phyloP scores from a whole-genome alignment of 352 stramenopile species.

The Halophytophthora batemanensis region DNA sequence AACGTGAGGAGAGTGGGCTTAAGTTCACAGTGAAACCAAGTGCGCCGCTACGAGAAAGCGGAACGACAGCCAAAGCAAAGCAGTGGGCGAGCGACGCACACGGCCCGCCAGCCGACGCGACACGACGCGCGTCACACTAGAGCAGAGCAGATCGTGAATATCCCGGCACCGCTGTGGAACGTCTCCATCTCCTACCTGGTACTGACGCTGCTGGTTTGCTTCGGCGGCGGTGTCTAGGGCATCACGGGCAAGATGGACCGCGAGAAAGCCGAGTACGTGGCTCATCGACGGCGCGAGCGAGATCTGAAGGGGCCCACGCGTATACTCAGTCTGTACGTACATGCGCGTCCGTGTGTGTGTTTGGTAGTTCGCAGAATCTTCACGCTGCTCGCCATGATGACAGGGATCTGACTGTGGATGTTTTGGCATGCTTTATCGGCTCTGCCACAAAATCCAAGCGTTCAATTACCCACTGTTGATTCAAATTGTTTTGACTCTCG shows the following conservation, averaged over 20 bases:
- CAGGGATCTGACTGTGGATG: conserved; percentile 84
- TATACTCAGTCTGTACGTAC: no score
- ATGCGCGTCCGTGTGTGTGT: conserved; percentile 1
- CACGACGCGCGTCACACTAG: conserved; percentile 16
- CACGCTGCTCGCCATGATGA: conserved; percentile 78
- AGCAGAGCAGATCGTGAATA: conserved; percentile 38
- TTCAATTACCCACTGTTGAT: no score
- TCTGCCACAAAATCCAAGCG: no score
- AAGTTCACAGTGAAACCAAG: no score
- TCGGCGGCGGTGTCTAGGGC: conserved; percentile 69
- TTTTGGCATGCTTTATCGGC: conserved; percentile 80
- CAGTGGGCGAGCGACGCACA: no score
- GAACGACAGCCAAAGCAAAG: no score
- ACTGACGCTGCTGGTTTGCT: conserved; percentile 76
- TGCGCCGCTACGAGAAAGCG: no score
- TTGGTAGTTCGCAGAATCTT: conserved; percentile 56
- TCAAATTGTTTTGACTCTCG: no score
- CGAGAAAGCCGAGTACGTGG: conserved; percentile 82
- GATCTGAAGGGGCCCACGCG: no score
- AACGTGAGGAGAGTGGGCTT: no score
- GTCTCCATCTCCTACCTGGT: conserved; percentile 87
- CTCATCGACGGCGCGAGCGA: no score
- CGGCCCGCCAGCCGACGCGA: no score
- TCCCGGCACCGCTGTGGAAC: conserved; percentile 73
- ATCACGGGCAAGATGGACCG: conserved; percentile 80